Evolutionary conservation across 139 green algal species (phyloP).

Genomic region (Chlorella vulgaris): DNA sequence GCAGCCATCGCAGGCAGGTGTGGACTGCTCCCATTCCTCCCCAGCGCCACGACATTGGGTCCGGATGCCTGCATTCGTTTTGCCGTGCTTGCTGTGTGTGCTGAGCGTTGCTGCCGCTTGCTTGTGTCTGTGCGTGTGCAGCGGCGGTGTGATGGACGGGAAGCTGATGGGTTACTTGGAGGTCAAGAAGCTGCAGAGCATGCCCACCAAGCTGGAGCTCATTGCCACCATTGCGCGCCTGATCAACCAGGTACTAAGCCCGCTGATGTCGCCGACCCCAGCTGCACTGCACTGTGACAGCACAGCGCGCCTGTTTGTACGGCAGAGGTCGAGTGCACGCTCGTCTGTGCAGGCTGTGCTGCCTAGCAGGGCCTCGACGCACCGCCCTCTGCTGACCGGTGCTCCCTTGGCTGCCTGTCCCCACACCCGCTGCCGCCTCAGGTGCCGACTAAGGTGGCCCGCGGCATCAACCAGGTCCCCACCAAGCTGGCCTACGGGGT

Average conservation of each 20-base stretch:
- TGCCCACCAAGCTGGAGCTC: slow-evolving; percentile 90
- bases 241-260: slow-evolving; percentile 73
- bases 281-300: too few relatives aligned
- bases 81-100: not conserved
- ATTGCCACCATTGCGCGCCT: slow-evolving; percentile 78
- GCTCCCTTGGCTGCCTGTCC: not conserved
- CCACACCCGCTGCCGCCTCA: slow-evolving; percentile 23
- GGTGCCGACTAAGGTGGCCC: slow-evolving; percentile 80
- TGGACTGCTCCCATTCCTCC: not conserved
- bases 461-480: slow-evolving; percentile 71
- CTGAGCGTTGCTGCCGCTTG: too few relatives aligned
- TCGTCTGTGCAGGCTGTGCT: too few relatives aligned
- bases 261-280: not conserved
- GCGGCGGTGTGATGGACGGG: slow-evolving; percentile 49
- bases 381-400: too few relatives aligned
- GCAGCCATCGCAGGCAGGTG: too few relatives aligned
- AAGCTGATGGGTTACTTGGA: slow-evolving; percentile 38
- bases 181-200: slow-evolving; percentile 81
- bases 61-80: not conserved
- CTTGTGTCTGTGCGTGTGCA: slow-evolving; percentile 19
- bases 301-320: too few relatives aligned
- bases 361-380: too few relatives aligned
- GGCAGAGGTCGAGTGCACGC: too few relatives aligned
- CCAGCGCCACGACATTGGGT: not conserved
- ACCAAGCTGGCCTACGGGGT: slow-evolving; percentile 76